A percentile compares a stretch with the other conserved stretches of the same genome.
phyloP scores from a whole-genome alignment of 306 rosid genomes.

The Rosa persica region DNA sequence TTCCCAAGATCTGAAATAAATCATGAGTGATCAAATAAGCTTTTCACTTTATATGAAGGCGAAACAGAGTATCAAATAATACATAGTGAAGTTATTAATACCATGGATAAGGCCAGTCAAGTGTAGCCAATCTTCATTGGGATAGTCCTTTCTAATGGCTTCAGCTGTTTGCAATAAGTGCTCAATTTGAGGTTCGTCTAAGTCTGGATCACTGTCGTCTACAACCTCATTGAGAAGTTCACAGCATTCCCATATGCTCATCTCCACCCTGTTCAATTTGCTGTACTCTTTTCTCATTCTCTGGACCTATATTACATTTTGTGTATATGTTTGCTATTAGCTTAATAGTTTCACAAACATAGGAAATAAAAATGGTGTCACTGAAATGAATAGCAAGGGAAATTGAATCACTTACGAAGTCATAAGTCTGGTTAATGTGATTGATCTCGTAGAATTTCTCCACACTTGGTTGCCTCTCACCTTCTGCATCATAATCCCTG shows the following conservation, averaged over 20 bases:
- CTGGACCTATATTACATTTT: conserved; percentile 47
- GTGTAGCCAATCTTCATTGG: conserved; percentile 79
- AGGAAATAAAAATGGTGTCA: neutral
- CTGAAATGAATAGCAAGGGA: neutral
- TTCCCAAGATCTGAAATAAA: conserved; percentile 67
- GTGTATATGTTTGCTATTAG: neutral
- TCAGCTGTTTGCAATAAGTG: conserved; percentile 85
- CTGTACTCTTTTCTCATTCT: conserved; percentile 69
- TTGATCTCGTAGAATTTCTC: conserved; percentile 63
- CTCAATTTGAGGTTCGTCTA: conserved; percentile 78
- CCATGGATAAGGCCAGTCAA: conserved; percentile 85
- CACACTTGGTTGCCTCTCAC: conserved; percentile 63
- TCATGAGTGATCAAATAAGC: conserved; percentile 13
- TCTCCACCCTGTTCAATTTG: conserved; percentile 61
- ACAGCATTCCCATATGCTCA: conserved; percentile 89
- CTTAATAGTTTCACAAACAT: neutral
- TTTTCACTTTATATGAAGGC: neutral
- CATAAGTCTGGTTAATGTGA: conserved; percentile 62
- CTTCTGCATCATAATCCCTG: conserved; percentile 62
- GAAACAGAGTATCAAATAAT: neutral
- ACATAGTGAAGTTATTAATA: conserved; percentile 9
- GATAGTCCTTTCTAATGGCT: conserved; percentile 75
- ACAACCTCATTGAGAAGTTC: conserved; percentile 78
- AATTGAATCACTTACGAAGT: conserved; percentile 47
- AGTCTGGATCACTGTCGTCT: conserved; percentile 85